phyloP scores from a whole-genome alignment of 108 stramenopile genomes.

The Conticribra guillardii region DNA sequence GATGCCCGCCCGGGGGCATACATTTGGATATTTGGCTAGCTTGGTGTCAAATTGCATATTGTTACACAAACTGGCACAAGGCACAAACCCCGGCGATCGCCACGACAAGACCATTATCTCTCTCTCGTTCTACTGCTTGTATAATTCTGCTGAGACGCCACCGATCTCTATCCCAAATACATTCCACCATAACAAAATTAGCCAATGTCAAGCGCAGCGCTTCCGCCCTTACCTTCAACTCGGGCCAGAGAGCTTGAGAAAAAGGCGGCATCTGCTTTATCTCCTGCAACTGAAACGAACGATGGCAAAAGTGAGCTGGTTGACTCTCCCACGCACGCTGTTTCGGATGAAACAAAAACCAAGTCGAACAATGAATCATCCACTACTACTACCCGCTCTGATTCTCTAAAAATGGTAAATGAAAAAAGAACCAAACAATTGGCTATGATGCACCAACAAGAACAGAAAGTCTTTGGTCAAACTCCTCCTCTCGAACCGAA shows the following conservation, averaged over 20 bases:
- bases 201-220: slow-evolving; percentile 28
- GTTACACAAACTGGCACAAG: too few species aligned
- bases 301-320: too few species aligned
- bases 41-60: too few species aligned
- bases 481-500: slow-evolving; percentile 35
- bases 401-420: background rate
- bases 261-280: background rate
- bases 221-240: slow-evolving; percentile 40
- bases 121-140: too few species aligned
- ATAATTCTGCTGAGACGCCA: too few species aligned
- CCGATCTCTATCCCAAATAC: too few species aligned
- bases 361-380: background rate
- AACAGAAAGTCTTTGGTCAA: slow-evolving; percentile 31
- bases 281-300: background rate
- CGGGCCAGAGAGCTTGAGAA: slow-evolving; percentile 43
- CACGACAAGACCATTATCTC: too few species aligned
- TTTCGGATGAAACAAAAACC: background rate
- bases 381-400: background rate
- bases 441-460: slow-evolving; percentile 26
- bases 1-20: too few species aligned
- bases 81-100: too few species aligned
- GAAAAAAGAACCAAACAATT: slow-evolving; percentile 23
- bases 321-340: too few species aligned
- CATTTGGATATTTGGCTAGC: too few species aligned
- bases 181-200: background rate